Base-by-base conservation (phyloP, 768 basidiomycete genomes). In the Termitomyces sp. region DNA sequence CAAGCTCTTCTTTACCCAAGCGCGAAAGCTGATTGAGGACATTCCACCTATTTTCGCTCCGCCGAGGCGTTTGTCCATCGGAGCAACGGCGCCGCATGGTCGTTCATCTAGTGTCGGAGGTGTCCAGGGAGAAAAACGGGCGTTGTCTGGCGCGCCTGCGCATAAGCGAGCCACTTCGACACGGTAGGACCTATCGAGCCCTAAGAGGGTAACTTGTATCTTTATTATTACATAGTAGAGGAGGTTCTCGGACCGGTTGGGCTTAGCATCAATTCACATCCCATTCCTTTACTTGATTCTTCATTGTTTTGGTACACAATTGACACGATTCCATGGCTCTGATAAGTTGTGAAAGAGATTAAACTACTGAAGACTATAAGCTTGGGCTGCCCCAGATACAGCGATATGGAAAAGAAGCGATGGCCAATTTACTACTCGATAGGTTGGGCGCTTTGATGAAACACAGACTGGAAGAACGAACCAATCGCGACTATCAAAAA, bases 1-100 rank as follows among this genome's bases (percentile, higher is more conserved):
- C 32, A 85, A 82, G 66, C 73, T 98, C 7, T 97, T 96, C 77
- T 98, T 98, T 74, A 89, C 95, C 0, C 96, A 98, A 74, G 93
- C 92, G 6, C 75, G 81, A 38, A 81, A 82, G 64, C 69, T 78
- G 18, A 65, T 62, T 12, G 62, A 62, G 5, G 56, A 56, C 20
- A 40, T 54, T 1, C 57, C 59, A 36, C 57, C 57, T 28, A 58
- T n/a, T 26, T 53, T 59, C 2, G 63, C 58, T 7, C 63, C 61
- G 2, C 49, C 65, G 13, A 50, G 63, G 50, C 44, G 55, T 46
- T 55, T 32, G 20, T 55, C 55, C n/a, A 16, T 55, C 10, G 28
- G 53, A 41, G 53, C 28, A n/a, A 43, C 40, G 50, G 63, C 18
- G 30, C 55, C 36, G 26, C 2, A 44, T 44, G 44, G 55, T 7